phyloP scores from a whole-genome alignment of 2,329 filamentous ascomycete genomes.

The Fusarium udum region DNA sequence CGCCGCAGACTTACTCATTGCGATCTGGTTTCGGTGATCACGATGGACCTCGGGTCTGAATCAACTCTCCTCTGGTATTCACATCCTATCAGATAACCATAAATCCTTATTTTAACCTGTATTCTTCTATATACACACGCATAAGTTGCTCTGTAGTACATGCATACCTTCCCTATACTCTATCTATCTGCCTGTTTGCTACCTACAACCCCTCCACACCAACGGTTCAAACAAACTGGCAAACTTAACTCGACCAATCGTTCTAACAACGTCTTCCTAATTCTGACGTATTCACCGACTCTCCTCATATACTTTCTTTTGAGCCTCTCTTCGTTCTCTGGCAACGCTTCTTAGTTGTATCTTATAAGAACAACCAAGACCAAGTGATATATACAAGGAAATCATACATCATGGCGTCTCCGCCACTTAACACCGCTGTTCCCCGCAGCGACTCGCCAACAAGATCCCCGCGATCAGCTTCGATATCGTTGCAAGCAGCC shows the following conservation, averaged over 20 bases:
- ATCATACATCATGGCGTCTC: constrained; percentile 43
- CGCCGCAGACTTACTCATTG: not conserved
- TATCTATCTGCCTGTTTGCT: not conserved
- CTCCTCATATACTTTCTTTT: not conserved
- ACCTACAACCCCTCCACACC: constrained; percentile 25
- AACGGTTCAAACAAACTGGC: not conserved
- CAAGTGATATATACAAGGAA: not conserved
- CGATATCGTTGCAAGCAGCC: constrained; percentile 77
- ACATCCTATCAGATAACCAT: not conserved
- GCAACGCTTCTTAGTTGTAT: not conserved
- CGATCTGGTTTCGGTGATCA: constrained; percentile 14
- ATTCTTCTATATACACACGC: not conserved
- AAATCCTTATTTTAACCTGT: not conserved
- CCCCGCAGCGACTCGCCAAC: constrained; percentile 61
- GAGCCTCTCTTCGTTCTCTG: not conserved
- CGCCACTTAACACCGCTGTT: constrained; percentile 38
- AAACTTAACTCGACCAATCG: constrained; percentile 21
- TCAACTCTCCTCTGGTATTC: not conserved
- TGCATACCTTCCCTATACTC: not conserved
- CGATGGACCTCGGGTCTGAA: constrained; percentile 10
- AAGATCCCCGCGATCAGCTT: constrained; percentile 70
- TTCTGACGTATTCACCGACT: constrained; percentile 19
- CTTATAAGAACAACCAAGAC: not conserved
- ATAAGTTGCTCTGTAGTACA: not conserved
- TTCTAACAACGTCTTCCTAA: constrained; percentile 6